Conservation (phyloP, 2,329 filamentous ascomycete genomes). For the Cladophialophora yegresii region DNA sequence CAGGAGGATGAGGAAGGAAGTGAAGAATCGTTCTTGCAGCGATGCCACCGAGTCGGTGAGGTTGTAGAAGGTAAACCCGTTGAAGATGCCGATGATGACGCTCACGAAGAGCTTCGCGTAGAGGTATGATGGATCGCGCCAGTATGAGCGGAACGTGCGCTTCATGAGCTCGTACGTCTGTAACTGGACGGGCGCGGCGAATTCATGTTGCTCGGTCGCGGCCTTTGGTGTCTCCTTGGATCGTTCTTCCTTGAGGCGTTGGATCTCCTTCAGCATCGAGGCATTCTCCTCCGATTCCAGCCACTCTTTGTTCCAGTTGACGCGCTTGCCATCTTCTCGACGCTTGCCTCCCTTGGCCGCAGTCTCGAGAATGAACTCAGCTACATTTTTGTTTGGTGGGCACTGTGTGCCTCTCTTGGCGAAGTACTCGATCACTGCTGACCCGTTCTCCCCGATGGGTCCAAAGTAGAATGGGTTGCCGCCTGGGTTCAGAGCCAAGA, state of each 20-base stretch:
- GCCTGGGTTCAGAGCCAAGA: conserved; percentile 67
- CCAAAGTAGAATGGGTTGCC: conserved; percentile 75
- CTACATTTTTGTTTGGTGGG: conserved; percentile 66
- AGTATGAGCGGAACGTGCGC: conserved; percentile 71
- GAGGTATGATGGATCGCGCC: conserved; percentile 73
- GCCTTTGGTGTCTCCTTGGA: conserved; percentile 42
- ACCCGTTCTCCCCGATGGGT: conserved; percentile 67
- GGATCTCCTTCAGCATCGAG: conserved; percentile 64
- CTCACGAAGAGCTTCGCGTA: conserved; percentile 75
- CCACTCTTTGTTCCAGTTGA: conserved; percentile 79
- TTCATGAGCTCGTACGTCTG: conserved; percentile 69
- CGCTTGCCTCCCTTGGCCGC: conserved; percentile 59
- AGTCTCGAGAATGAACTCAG: conserved; percentile 67
- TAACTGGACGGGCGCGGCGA: conserved; percentile 63
- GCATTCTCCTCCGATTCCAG: conserved; percentile 63
- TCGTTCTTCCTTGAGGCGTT: conserved; percentile 62
- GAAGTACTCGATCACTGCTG: conserved; percentile 68
- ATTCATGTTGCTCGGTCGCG: conserved; percentile 52
- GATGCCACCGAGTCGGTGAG: conserved; percentile 66
- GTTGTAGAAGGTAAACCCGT: conserved; percentile 74
- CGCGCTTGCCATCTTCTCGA: conserved; percentile 54
- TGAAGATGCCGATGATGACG: conserved; percentile 73
- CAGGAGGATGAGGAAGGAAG: conserved; percentile 64
- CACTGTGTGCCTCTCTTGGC: conserved; percentile 65
- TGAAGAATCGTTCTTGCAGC: conserved; percentile 79